Percentiles rank a stretch among this genome's conserved stretches.
Conservation (phyloP, 2,329 filamentous ascomycete species). For the Helminthosporium solani region DNA sequence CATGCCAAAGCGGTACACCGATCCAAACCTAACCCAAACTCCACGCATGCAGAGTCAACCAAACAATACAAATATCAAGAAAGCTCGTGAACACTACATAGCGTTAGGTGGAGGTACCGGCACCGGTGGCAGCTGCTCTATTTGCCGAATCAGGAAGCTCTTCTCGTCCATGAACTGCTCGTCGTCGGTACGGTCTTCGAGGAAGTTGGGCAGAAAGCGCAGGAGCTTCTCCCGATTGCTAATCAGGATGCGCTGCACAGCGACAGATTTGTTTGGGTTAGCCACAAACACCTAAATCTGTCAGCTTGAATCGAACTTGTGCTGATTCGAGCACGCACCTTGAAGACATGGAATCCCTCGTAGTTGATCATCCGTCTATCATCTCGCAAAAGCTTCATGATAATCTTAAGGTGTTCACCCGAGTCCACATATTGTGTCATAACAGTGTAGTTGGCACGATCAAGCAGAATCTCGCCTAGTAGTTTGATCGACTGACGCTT, state of each 20-base stretch:
- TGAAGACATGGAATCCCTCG: constrained; percentile 98
- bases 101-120: constrained; percentile 28
- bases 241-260: constrained; percentile 91
- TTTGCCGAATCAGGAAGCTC: constrained; percentile 94
- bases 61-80: not conserved
- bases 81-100: not conserved
- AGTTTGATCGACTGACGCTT: constrained; percentile 98
- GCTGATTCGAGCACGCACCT: constrained; percentile 50
- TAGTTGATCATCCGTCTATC: constrained; percentile 99
- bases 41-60: constrained; percentile 10
- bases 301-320: constrained; percentile 11
- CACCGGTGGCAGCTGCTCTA: constrained; percentile 53
- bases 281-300: constrained; percentile 79
- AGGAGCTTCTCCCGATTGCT: constrained; percentile 94
- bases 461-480: constrained; percentile 88
- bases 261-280: constrained; percentile 96
- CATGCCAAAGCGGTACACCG: constrained; percentile 8
- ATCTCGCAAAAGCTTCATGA: constrained; percentile 95
- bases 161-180: constrained; percentile 99
- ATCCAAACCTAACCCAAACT: constrained; percentile 6
- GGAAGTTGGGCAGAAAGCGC: constrained; percentile 83
- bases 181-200: constrained; percentile 93
- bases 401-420: constrained; percentile 94
- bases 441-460: constrained; percentile 93
- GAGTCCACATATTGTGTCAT: constrained; percentile 98